These are phyloP conservation scores for Blastomyces emzantsi DNA, from an alignment of 2,329 filamentous ascomycete genomes.

Conservation along the genomic window DNA sequence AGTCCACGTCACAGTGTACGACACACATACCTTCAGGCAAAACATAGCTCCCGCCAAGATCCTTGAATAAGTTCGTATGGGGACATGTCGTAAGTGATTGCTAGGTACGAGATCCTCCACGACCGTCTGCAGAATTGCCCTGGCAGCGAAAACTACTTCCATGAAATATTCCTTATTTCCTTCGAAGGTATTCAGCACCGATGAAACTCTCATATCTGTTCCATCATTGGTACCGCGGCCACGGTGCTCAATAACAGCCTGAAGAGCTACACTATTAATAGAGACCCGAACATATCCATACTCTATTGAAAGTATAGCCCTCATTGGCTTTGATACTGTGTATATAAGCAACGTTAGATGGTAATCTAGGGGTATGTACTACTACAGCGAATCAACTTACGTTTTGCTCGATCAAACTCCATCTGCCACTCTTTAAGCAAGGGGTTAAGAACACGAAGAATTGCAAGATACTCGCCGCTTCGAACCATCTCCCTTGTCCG, in stretches of 20 bases:
- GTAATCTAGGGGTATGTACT: neutral
- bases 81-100: conserved; percentile 46
- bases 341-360: neutral
- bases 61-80: conserved; percentile 50
- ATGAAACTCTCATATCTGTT: conserved; percentile 14
- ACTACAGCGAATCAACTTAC: conserved; percentile 11
- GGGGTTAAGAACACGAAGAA: conserved; percentile 67
- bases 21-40: conserved; percentile 40
- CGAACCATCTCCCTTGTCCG: conserved; percentile 75
- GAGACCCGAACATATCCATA: conserved; percentile 41
- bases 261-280: conserved; percentile 43
- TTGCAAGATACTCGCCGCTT: conserved; percentile 64
- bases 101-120: conserved; percentile 45
- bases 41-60: conserved; percentile 50
- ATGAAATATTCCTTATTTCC: conserved; percentile 47
- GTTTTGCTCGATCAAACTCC: conserved; percentile 36
- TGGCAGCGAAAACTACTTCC: conserved; percentile 46
- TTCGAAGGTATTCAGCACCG: conserved; percentile 17
- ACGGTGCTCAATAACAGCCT: conserved; percentile 44
- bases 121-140: conserved; percentile 44
- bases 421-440: conserved; percentile 66
- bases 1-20: neutral
- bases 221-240: conserved; percentile 13
- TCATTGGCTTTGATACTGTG: conserved; percentile 50
- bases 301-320: conserved; percentile 46